Conservation (phyloP, 371 early-diverging fungal genomes). For the Mortierella sp. region DNA sequence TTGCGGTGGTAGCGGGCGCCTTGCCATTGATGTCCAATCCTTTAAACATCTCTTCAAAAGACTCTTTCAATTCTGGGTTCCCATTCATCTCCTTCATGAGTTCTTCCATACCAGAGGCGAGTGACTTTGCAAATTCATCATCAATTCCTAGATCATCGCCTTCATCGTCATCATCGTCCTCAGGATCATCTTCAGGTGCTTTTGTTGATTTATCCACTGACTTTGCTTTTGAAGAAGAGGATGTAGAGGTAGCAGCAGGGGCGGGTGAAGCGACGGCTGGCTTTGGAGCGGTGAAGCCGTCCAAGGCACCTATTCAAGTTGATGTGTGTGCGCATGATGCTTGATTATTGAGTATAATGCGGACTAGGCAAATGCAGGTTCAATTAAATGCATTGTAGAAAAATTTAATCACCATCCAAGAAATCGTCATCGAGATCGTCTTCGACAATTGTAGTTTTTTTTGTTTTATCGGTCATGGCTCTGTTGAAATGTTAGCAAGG, state of each 20-base stretch:
- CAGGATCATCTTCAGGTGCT: constrained; percentile 35
- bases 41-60: constrained; percentile 60
- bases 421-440: constrained; percentile 58
- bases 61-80: constrained; percentile 65
- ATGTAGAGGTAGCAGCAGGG: constrained; percentile 17
- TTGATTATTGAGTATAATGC: too few relatives aligned
- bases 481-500: too few relatives aligned
- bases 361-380: neutral
- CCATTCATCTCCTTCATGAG: constrained; percentile 72
- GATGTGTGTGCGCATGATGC: too few relatives aligned
- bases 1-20: constrained; percentile 24
- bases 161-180: constrained; percentile 31
- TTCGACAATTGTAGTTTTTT: constrained; percentile 50
- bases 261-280: constrained; percentile 34
- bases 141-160: constrained; percentile 51
- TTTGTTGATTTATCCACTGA: constrained; percentile 32
- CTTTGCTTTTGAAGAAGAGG: constrained; percentile 29
- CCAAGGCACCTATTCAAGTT: constrained; percentile 36
- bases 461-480: constrained; percentile 45
- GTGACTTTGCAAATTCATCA: constrained; percentile 81
- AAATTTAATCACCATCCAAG: constrained; percentile 43
- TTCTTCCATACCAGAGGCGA: constrained; percentile 85
- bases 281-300: constrained; percentile 47
- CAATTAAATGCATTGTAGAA: neutral
- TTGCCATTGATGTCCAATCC: neutral